phyloP scores from a whole-genome alignment of 108 stramenopile species.

The Fragilaria radians region DNA sequence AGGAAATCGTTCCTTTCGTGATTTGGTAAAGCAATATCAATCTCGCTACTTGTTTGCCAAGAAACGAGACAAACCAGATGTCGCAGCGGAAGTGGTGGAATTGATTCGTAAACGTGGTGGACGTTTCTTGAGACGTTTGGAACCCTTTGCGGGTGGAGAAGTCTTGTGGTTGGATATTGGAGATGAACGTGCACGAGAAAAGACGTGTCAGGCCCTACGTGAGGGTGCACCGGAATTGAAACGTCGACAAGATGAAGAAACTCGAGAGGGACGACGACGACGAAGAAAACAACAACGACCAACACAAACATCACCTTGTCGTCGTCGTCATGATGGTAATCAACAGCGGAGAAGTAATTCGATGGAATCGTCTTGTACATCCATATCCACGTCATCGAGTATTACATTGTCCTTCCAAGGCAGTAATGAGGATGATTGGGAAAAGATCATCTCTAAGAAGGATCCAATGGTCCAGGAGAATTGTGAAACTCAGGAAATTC shows the following conservation, averaged over 20 bases:
- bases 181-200: slow-evolving; percentile 27
- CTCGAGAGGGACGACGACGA: neutral
- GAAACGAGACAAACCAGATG: slow-evolving; percentile 73
- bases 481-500: no score
- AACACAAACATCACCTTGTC: neutral
- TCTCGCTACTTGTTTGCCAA: slow-evolving; percentile 54
- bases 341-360: slow-evolving; percentile 4
- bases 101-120: slow-evolving; percentile 42
- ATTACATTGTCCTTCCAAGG: neutral
- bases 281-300: slow-evolving; percentile 4
- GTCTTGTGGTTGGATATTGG: slow-evolving; percentile 54
- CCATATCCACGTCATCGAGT: neutral
- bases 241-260: slow-evolving; percentile 20
- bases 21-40: slow-evolving; percentile 44
- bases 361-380: neutral
- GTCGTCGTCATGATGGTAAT: neutral
- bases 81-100: slow-evolving; percentile 42
- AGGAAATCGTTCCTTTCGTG: slow-evolving; percentile 21
- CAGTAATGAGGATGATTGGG: neutral
- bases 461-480: no score
- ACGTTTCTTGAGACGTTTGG: slow-evolving; percentile 38
- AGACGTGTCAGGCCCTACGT: slow-evolving; percentile 53
- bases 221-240: slow-evolving; percentile 47
- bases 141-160: slow-evolving; percentile 15
- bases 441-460: no score